Conservation (phyloP, 2,329 filamentous ascomycete species). For the Penicillium concentricum region DNA sequence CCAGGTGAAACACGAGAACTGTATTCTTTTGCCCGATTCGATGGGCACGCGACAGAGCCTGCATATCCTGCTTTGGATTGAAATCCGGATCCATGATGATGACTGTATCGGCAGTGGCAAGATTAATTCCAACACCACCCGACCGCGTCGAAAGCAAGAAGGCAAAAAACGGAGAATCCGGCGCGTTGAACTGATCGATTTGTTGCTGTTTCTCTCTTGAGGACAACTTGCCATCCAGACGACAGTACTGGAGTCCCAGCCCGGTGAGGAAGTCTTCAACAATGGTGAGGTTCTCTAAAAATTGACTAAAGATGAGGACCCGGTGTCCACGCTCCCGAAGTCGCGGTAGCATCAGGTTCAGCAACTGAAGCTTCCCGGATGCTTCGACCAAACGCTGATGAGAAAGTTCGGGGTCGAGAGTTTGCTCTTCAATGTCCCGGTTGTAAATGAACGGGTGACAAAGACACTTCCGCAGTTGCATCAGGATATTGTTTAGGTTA, state of each 20-base stretch:
- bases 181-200: slow-evolving; percentile 90
- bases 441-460: slow-evolving; percentile 97
- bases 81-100: slow-evolving; percentile 97
- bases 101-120: slow-evolving; percentile 94
- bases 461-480: slow-evolving; percentile 90
- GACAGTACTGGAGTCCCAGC: slow-evolving; percentile 69
- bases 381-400: slow-evolving; percentile 87
- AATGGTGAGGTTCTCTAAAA: slow-evolving; percentile 80
- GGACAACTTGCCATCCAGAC: slow-evolving; percentile 80
- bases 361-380: slow-evolving; percentile 79
- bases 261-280: slow-evolving; percentile 87
- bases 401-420: slow-evolving; percentile 58
- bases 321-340: slow-evolving; percentile 81
- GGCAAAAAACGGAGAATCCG: slow-evolving; percentile 77
- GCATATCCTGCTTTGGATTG: slow-evolving; percentile 96
- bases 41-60: slow-evolving; percentile 90
- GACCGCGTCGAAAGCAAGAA: slow-evolving; percentile 93
- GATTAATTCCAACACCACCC: slow-evolving; percentile 94
- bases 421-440: slow-evolving; percentile 80
- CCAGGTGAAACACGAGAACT: slow-evolving; percentile 90
- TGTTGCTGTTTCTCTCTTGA: slow-evolving; percentile 88
- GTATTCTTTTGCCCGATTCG: slow-evolving; percentile 96
- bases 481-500: slow-evolving; percentile 87
- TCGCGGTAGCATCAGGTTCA: slow-evolving; percentile 84
- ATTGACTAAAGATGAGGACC: slow-evolving; percentile 94